These are phyloP conservation scores for Diaporthe vexans DNA, from an alignment of 2,329 filamentous ascomycete genomes.

Conservation along the genomic window DNA sequence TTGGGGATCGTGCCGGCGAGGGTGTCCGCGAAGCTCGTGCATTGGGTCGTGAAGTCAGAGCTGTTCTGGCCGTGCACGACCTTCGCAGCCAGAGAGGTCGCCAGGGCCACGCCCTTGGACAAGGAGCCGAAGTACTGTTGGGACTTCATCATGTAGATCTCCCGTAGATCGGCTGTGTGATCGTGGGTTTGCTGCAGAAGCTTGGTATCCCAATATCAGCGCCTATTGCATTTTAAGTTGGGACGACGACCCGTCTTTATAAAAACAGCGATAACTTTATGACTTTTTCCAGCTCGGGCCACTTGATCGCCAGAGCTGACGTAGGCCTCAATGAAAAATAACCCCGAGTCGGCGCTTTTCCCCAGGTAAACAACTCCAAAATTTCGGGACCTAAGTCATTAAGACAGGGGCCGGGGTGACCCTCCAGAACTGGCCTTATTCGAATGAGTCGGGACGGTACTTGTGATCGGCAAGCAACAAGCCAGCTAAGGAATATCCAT, in stretches of 20 bases:
- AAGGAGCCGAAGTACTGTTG: slow-evolving; percentile 16
- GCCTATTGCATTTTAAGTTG: not conserved
- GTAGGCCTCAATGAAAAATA: slow-evolving; percentile 18
- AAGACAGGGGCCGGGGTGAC: not conserved
- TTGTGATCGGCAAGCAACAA: slow-evolving; percentile 7
- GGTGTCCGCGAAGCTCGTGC: slow-evolving; percentile 47
- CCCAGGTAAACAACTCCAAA: slow-evolving; percentile 22
- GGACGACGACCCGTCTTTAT: slow-evolving; percentile 22
- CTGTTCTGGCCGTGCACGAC: slow-evolving; percentile 22
- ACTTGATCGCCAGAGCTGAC: slow-evolving; percentile 12
- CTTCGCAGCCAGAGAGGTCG: slow-evolving; percentile 6
- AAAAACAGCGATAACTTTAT: not conserved
- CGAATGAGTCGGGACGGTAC: slow-evolving; percentile 16
- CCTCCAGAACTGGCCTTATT: not conserved
- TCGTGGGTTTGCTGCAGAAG: slow-evolving; percentile 7
- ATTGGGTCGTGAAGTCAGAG: slow-evolving; percentile 40
- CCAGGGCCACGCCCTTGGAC: slow-evolving; percentile 17
- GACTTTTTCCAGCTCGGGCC: not conserved
- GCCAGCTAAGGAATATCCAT: not conserved
- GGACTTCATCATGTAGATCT: slow-evolving; percentile 25
- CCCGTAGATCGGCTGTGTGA: slow-evolving; percentile 24
- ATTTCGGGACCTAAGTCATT: slow-evolving; percentile 18
- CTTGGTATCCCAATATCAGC: slow-evolving; percentile 13
- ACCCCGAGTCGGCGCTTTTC: slow-evolving; percentile 8
- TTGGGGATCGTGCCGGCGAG: slow-evolving; percentile 49